Percentiles rank a stretch among this genome's conserved stretches.
Evolutionary conservation across 345 rosid species (phyloP).

Genomic region (Cardamine resedifolia): DNA sequence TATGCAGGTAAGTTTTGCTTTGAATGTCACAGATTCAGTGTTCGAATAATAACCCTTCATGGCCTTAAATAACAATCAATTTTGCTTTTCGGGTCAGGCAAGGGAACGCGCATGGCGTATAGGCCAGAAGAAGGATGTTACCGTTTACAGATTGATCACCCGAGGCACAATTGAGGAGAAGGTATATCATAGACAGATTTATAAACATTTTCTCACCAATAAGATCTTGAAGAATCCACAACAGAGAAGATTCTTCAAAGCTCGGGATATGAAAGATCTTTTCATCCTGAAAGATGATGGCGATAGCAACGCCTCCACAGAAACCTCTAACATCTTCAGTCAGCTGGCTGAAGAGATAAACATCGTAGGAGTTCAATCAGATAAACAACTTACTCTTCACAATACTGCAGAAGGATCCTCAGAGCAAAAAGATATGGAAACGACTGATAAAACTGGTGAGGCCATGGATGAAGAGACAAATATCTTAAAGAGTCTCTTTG

Average conservation of each 20-base stretch:
- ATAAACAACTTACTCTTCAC: conserved; percentile 33
- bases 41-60: background rate
- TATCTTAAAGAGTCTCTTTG: conserved; percentile 77
- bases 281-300: conserved; percentile 73
- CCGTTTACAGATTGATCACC: conserved; percentile 87
- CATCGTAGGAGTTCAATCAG: conserved; percentile 56
- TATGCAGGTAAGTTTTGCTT: conserved; percentile 65
- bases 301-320: conserved; percentile 60
- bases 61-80: background rate
- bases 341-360: conserved; percentile 75
- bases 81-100: conserved; percentile 50
- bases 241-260: conserved; percentile 90
- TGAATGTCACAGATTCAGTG: background rate
- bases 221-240: conserved; percentile 94
- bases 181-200: conserved; percentile 93
- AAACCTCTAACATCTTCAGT: conserved; percentile 83
- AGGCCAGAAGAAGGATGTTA: conserved; percentile 91
- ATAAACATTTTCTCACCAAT: conserved; percentile 95
- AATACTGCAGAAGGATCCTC: conserved; percentile 43
- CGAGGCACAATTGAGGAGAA: conserved; percentile 98
- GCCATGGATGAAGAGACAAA: conserved; percentile 70
- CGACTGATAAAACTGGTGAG: conserved; percentile 40
- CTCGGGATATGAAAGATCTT: conserved; percentile 97
- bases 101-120: conserved; percentile 99
- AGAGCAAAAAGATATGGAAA: conserved; percentile 51